Percentiles rank a stretch among this genome's conserved stretches.
Conservation (phyloP, 2,329 filamentous ascomycete species). For the Hyphodiscus sp. region DNA sequence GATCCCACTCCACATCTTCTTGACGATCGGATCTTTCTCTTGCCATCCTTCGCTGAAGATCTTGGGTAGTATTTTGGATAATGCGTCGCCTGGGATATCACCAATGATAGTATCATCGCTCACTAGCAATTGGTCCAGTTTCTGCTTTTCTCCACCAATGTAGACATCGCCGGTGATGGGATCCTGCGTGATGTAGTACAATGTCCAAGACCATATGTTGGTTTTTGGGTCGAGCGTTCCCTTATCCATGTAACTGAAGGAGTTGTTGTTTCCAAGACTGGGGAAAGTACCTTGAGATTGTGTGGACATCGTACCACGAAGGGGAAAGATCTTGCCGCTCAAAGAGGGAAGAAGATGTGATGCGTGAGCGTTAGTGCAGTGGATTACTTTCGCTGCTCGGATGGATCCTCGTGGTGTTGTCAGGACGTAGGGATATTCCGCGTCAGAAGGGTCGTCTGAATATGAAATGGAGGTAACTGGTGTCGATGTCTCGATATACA, state of each 20-base stretch:
- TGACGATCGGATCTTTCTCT: constrained; percentile 23
- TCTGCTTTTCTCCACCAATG: background rate
- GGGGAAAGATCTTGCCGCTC: constrained; percentile 38
- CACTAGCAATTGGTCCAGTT: background rate
- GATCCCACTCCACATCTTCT: constrained; percentile 44
- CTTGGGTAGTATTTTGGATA: constrained; percentile 32
- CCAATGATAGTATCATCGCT: background rate
- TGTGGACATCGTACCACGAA: constrained; percentile 44
- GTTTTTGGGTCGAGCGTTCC: constrained; percentile 19
- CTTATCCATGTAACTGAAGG: constrained; percentile 53
- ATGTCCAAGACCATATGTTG: background rate
- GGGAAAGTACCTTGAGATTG: constrained; percentile 37
- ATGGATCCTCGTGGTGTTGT: constrained; percentile 40
- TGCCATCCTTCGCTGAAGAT: constrained; percentile 36
- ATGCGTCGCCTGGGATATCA: background rate
- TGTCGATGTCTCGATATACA: constrained; percentile 37
- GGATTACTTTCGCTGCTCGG: constrained; percentile 43
- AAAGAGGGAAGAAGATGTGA: constrained; percentile 45
- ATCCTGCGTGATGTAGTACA: background rate
- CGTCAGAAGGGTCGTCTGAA: constrained; percentile 3
- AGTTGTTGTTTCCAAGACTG: constrained; percentile 33
- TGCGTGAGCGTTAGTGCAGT: constrained; percentile 51
- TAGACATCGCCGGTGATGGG: background rate
- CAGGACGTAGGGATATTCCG: constrained; percentile 35
- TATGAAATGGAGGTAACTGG: constrained; percentile 28